Evolutionary conservation across 108 stramenopile genomes (phyloP), one percentile per base, ranked within the genome.

Genomic region (Nitzschia inconspicua): DNA sequence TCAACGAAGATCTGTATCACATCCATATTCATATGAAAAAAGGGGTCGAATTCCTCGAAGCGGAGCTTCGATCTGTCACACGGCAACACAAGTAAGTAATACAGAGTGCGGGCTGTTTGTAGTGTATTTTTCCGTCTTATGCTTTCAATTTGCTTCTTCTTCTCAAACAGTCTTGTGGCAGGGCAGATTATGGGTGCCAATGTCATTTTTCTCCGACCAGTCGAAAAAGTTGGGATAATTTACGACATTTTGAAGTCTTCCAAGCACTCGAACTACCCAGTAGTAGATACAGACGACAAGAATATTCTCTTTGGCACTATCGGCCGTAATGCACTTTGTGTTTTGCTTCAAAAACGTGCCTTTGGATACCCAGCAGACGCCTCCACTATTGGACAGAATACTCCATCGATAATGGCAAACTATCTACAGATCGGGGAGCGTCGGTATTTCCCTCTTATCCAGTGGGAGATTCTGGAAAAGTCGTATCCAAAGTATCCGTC

Each of bases 1-100:
- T 85, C 73, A 87, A 83, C 16, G 69, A 77, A 41, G 83, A 84
- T 52, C 44, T 91, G 16, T 90, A 91, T 62, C 84, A 94, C 64
- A 83, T 86, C 30, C 83, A 86, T 37, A 79, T 84, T 56, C 73
- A 77, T 32, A 39, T 84, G n/a, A 74, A 73, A 50, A 55, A 57
- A 36, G 76, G 75, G 7, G 68, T 77, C 3, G 44, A 72, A n/a
- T 73, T 84, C 25, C 72, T 79, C 10, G 79, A 84, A 35, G 60
- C 71, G 2, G 75, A 77, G 32, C 65, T 75, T 3, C 29, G 44
- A 49, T 47, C 57, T 13, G 52, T 57, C 40, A 44, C 78, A 2
- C 22, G 63, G 11, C 73, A 75, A 22, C 73, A 79, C 23, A 46
- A 64, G 75, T 65, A 75, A 32, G 46, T 63, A 7, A 10, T 52